phyloP scores from a whole-genome alignment of 805 yeast species.

The Lipomyces lipofer region DNA sequence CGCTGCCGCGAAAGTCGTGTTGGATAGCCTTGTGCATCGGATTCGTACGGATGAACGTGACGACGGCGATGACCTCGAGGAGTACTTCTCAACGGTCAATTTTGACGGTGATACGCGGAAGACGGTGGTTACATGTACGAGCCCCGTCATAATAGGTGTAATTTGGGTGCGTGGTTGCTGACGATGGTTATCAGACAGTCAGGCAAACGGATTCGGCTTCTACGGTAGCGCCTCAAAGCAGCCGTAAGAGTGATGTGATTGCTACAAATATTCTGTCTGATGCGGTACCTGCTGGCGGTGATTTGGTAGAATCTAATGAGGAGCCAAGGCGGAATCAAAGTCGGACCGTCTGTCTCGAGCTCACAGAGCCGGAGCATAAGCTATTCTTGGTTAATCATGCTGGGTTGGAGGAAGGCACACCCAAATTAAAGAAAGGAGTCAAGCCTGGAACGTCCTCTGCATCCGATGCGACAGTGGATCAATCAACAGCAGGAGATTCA shows the following conservation, averaged over 20 bases:
- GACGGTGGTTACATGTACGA: no score
- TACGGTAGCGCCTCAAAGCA: no score
- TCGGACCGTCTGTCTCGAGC: not conserved
- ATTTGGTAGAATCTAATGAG: no score
- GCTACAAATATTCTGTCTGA: not conserved
- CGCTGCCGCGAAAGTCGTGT: not conserved
- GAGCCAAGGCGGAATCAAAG: not conserved
- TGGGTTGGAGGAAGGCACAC: not conserved
- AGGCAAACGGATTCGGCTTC: not conserved
- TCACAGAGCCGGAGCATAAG: not conserved
- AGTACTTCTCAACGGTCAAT: no score
- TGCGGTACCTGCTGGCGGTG: not conserved
- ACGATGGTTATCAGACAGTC: not conserved
- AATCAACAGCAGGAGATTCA: not conserved
- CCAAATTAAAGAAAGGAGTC: no score
- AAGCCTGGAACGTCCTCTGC: no score
- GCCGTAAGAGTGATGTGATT: no score
- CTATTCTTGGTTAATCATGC: not conserved
- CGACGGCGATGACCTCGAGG: not conserved
- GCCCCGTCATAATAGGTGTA: no score
- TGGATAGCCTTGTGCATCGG: not conserved
- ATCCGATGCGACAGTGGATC: not conserved
- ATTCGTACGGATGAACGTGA: not conserved
- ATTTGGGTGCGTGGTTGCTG: no score
- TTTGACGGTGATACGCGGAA: no score